Evolutionary conservation across 495 filamentous ascomycete species (phyloP), one percentile per base, ranked within the genome.

Genomic region (Trichoderma reesei): DNA sequence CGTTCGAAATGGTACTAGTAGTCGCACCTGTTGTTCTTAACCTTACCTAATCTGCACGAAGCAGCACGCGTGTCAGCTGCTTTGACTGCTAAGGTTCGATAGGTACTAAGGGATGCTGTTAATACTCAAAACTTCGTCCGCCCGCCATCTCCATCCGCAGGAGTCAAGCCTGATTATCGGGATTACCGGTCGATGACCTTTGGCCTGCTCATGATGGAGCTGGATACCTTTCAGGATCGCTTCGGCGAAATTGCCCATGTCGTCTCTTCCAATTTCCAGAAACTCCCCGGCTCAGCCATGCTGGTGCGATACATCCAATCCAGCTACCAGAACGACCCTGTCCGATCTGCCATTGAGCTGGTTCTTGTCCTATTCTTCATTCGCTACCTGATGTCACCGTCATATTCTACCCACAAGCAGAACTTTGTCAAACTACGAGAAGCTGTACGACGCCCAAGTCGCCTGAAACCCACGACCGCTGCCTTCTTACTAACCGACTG

Each of bases 261-360:
- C 70, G 68, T 14, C 61, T 67, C 31, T 16, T 42, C 61, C 3
- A 34, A 42, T 61, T 96, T 98, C 74, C 91, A 96, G 65, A 89
- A 88, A 68, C 79, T 98, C 61, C 94, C 94, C 46, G 94, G 94
- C 54, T 96, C 92, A 20, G 89, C 94, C 26, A 96, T 99, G 67
- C 81, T 97, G 68, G 84, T 96, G 63, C 89, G 94, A 65, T 99
- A 99, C 71, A 88, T 99, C 67, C 90, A 89, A 73, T 94, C 90
- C 41, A 96, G 91, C 71, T 98, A 99, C 77, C 94, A 98, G 77
- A 88, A 99, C 74, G 94, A 99, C 65, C 94, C 94, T 13, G 83
- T 98, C 63, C 88, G 94, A 26, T 94, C 89, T 33, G 91, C 92
- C 1, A 90, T 99, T 67, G 94, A 99, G 74, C 79, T 99, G 42